Conservation (phyloP, 306 rosid genomes). For the Rosa chinensis region DNA sequence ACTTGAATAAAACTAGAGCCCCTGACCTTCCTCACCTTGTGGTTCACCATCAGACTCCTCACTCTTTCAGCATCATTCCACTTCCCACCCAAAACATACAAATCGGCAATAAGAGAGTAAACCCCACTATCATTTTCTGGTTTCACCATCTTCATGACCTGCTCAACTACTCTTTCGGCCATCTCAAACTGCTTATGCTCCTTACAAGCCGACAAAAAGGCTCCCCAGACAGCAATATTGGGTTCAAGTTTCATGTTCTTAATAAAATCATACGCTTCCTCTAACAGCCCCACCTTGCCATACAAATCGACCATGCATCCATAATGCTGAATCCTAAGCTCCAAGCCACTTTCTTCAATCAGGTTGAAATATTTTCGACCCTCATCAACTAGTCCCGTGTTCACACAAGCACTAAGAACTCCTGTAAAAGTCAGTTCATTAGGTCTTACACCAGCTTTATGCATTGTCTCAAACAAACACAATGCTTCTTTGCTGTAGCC, state of each 20-base stretch:
- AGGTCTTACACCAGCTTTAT: slow-evolving; percentile 6
- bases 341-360: slow-evolving; percentile 10
- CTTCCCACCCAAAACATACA: slow-evolving; percentile 59
- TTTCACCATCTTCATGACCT: neutral
- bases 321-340: slow-evolving; percentile 20
- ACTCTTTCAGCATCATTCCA: slow-evolving; percentile 57
- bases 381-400: slow-evolving; percentile 25
- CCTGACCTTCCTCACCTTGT: slow-evolving; percentile 38
- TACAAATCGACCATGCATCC: slow-evolving; percentile 32
- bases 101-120: neutral
- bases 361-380: slow-evolving; percentile 20
- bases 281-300: slow-evolving; percentile 23
- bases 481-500: slow-evolving; percentile 19
- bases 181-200: neutral
- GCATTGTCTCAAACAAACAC: slow-evolving; percentile 25
- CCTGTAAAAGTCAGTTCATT: slow-evolving; percentile 31
- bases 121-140: neutral
- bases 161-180: neutral
- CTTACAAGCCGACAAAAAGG: slow-evolving; percentile 24
- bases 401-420: slow-evolving; percentile 36
- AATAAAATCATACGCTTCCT: slow-evolving; percentile 23
- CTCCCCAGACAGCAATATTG: slow-evolving; percentile 23
- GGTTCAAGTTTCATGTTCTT: slow-evolving; percentile 18
- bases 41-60: slow-evolving; percentile 43
- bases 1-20: slow-evolving; percentile 44